Percentiles rank a stretch among this genome's conserved stretches.
Conservation (phyloP, 1,139 yeast species). For the Yamadazyma mexicana region DNA sequence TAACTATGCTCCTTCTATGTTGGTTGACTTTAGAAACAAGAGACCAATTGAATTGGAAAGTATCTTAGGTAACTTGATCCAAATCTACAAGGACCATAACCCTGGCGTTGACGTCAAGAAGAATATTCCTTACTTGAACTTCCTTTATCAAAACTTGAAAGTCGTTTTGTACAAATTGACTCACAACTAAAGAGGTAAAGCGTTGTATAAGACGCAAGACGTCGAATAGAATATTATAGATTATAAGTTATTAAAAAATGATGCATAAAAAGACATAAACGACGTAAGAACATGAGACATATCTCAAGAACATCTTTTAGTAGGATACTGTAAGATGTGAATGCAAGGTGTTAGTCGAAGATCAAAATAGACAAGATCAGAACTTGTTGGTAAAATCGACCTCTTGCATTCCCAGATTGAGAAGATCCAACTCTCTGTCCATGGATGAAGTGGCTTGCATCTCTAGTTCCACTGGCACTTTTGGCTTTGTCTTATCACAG, state of each 20-base stretch:
- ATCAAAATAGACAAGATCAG: too few species aligned
- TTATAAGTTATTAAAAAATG: too few species aligned
- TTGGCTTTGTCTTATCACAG: conserved; percentile 11
- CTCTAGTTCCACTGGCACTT: conserved; percentile 10
- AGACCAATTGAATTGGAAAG: conserved; percentile 34
- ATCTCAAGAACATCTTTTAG: too few species aligned
- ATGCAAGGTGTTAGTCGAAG: too few species aligned
- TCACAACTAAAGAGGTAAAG: neutral
- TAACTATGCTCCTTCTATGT: conserved; percentile 34
- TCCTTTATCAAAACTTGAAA: conserved; percentile 36
- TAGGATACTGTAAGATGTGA: too few species aligned
- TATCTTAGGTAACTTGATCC: conserved; percentile 26
- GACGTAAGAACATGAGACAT: too few species aligned
- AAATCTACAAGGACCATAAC: conserved; percentile 10
- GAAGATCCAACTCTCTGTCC: conserved; percentile 6
- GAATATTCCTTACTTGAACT: conserved; percentile 22
- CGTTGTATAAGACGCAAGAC: neutral
- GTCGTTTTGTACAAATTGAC: conserved; percentile 30
- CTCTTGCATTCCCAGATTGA: conserved; percentile 6
- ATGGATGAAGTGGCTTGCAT: too few species aligned
- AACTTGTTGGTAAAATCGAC: conserved; percentile 11
- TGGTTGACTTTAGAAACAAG: conserved; percentile 31
- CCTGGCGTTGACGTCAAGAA: conserved; percentile 10
- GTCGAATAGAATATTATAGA: neutral
- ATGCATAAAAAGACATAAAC: too few species aligned